phyloP scores from a whole-genome alignment of 2,329 filamentous ascomycete species.

The Neoascochyta sp. region DNA sequence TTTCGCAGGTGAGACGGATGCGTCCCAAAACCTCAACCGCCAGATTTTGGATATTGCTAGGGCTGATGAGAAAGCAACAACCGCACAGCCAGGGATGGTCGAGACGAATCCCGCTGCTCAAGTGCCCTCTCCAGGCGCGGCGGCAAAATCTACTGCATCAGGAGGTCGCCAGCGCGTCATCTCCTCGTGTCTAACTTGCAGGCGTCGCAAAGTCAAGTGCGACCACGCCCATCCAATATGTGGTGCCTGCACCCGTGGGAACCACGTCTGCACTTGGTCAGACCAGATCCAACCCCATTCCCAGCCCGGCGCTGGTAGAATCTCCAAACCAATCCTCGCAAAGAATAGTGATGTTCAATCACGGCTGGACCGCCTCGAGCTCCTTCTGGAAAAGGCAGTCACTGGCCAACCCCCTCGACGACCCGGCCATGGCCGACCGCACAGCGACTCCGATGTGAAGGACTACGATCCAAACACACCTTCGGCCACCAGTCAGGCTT shows the following conservation, averaged over 20 bases:
- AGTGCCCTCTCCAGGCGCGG: conserved; percentile 22
- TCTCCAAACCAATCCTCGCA: conserved; percentile 30
- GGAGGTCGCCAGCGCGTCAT: conserved; percentile 37
- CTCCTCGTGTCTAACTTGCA: conserved; percentile 38
- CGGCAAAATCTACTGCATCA: conserved; percentile 22
- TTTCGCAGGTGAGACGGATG: too few relatives aligned
- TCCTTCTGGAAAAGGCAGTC: conserved; percentile 35
- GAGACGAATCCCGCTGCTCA: conserved; percentile 20
- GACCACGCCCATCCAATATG: conserved; percentile 39
- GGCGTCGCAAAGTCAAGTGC: conserved; percentile 39
- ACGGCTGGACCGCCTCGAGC: conserved; percentile 36
- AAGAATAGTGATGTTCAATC: conserved; percentile 34
- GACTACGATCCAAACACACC: conserved; percentile 26
- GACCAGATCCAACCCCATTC: conserved; percentile 20
- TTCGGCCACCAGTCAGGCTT: conserved; percentile 34
- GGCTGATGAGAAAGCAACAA: conserved; percentile 8
- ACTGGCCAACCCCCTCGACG: conserved; percentile 15
- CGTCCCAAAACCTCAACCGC: conserved; percentile 4
- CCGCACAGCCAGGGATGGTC: conserved; percentile 17
- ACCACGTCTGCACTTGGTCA: conserved; percentile 37
- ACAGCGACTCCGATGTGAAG: conserved; percentile 16
- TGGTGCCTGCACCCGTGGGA: conserved; percentile 37
- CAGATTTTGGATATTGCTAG: conserved; percentile 2
- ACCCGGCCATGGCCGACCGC: conserved; percentile 13
- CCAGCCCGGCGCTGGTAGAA: conserved; percentile 16